Evolutionary conservation across 2,329 filamentous ascomycete species (phyloP), one percentile per base, ranked within the genome.

Genomic region (Apiospora marii): DNA sequence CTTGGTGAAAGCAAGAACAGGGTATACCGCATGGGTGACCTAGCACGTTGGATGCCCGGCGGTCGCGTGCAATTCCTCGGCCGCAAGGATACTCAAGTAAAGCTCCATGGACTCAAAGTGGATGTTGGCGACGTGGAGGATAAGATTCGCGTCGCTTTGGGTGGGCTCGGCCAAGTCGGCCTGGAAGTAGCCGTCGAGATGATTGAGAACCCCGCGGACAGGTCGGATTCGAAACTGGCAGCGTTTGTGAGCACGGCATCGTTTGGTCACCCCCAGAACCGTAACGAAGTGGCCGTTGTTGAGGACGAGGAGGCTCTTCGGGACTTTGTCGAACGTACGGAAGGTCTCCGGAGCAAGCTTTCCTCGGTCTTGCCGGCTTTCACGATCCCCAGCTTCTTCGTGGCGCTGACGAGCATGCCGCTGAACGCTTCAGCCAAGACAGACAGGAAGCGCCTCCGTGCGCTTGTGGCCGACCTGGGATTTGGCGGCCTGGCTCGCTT

Each of bases 71-170:
- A 78, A 3, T 81, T 79, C 69, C 71, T 85, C 68, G 85, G 85
- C 67, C 82, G 87, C 58, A 85, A 85, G 71, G 86, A 88, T 76
- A 82, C 82, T 1, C 86, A 88, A 76, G 81, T 88, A 49, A 88
- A 88, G 75, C 78, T 88, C 14, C 82, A 84, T 44, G 89, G 88
- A 53, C 87, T 82, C 70, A 75, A 85, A 73, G 80, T 86, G 72
- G 88, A 84, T 78, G 78, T 85, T 70, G 85, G 82, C 12, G 85
- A 84, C 77, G 84, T 85, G 68, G 87, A 84, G 79, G 80, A 72
- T 41, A 37, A 61, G 16, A 51, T 46, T 34, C 46, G 41, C 30
- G 6, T 49, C 37, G 22, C 61, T 5, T 13, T 69, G 41, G 41
- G 67, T 13, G 41, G 64, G 7, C 19, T 43, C n/a, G n/a, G 49